These are phyloP conservation scores for Cicer judaicum DNA, from an alignment of 306 rosid genomes.

Conservation along the genomic window DNA sequence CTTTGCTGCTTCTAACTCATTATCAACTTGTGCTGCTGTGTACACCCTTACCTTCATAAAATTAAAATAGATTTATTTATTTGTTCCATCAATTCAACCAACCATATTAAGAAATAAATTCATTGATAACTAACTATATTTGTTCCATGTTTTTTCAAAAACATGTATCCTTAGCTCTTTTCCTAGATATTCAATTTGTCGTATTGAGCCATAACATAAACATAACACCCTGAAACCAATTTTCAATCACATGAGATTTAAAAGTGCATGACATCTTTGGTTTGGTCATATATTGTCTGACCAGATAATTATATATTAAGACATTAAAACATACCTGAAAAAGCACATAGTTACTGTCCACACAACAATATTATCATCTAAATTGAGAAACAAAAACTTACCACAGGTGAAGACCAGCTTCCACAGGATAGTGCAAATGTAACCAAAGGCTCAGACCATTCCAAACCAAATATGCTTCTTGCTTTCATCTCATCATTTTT, in stretches of 20 bases:
- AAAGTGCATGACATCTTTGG: too few species aligned
- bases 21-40: slow-evolving; percentile 71
- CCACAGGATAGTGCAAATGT: slow-evolving; percentile 91
- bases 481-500: slow-evolving; percentile 78
- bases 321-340: background rate
- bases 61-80: slow-evolving; percentile 11
- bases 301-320: background rate
- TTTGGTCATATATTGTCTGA: background rate
- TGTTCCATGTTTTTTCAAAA: too few species aligned
- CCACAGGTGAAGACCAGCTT: slow-evolving; percentile 94
- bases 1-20: slow-evolving; percentile 80
- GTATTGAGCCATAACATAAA: too few species aligned
- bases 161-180: too few species aligned
- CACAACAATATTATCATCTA: slow-evolving; percentile 1
- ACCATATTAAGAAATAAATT: background rate
- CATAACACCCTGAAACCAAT: too few species aligned
- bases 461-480: slow-evolving; percentile 76
- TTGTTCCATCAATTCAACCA: slow-evolving; percentile 39
- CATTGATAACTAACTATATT: too few species aligned
- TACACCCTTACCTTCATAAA: slow-evolving; percentile 79
- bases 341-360: background rate
- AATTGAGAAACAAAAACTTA: slow-evolving; percentile 51
- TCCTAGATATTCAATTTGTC: too few species aligned
- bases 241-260: too few species aligned
- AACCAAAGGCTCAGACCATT: slow-evolving; percentile 88